A percentile compares a stretch with the other conserved stretches of the same genome.
phyloP scores from a whole-genome alignment of 1,284 basidiomycete species.

The Marasmius tenuissimus region DNA sequence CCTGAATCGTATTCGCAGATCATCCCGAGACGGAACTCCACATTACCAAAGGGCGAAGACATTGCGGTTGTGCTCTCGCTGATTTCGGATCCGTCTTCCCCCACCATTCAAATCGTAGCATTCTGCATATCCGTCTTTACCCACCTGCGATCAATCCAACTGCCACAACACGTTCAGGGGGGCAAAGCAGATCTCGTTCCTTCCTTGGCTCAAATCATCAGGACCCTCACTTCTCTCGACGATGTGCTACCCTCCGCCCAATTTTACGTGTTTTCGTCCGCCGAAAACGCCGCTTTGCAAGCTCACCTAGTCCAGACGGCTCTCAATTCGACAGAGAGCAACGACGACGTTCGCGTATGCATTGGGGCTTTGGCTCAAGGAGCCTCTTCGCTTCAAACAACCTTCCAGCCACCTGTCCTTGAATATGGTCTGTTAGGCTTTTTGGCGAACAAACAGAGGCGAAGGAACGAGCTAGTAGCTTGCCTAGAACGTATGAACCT shows the following conservation, averaged over 20 bases:
- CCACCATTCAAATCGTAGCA: slow-evolving; percentile 27
- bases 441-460: slow-evolving; percentile 31
- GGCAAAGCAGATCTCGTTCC: slow-evolving; percentile 30
- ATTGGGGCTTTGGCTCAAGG: slow-evolving; percentile 48
- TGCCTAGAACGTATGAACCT: slow-evolving; percentile 40
- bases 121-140: slow-evolving; percentile 37
- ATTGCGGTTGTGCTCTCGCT: slow-evolving; percentile 43
- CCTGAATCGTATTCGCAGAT: slow-evolving; percentile 25
- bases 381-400: slow-evolving; percentile 43
- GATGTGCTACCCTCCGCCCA: slow-evolving; percentile 30
- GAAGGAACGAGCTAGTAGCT: slow-evolving; percentile 35
- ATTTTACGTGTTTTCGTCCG: slow-evolving; percentile 45
- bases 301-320: slow-evolving; percentile 41
- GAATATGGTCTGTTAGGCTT: slow-evolving; percentile 43
- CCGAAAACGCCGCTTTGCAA: slow-evolving; percentile 39
- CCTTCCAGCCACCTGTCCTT: slow-evolving; percentile 46
- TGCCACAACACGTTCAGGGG: slow-evolving; percentile 23
- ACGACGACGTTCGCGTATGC: slow-evolving; percentile 39
- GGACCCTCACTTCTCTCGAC: slow-evolving; percentile 27
- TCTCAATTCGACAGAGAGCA: slow-evolving; percentile 29
- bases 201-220: slow-evolving; percentile 35
- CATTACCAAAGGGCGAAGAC: slow-evolving; percentile 42
- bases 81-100: slow-evolving; percentile 38
- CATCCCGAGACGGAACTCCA: slow-evolving; percentile 39
- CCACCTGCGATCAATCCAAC: slow-evolving; percentile 14